Conservation (phyloP, 768 basidiomycete genomes). For the Serendipita vermifera region DNA sequence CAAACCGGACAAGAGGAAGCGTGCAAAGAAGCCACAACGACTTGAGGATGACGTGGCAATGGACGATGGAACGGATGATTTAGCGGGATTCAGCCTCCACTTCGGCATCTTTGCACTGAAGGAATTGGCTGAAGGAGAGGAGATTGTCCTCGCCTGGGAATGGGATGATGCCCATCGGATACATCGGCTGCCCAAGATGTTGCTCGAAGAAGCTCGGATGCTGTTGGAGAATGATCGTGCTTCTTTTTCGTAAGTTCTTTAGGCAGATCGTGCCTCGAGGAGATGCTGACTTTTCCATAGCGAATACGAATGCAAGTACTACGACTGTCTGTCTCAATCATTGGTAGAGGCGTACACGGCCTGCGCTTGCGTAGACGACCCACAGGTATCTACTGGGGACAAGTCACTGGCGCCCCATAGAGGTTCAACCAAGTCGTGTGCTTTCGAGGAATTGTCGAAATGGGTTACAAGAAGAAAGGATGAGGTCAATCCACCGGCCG, state of each 20-base stretch:
- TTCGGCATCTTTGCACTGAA: conserved; percentile 74
- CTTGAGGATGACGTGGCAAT: conserved; percentile 14
- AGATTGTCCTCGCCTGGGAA: conserved; percentile 86
- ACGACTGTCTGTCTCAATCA: background rate
- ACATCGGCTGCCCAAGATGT: conserved; percentile 56
- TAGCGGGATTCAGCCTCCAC: too few relatives aligned
- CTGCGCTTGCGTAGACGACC: background rate
- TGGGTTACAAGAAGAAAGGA: too few relatives aligned
- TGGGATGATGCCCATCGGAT: conserved; percentile 91
- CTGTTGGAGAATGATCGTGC: background rate
- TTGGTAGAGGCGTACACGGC: background rate
- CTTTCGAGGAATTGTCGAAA: too few relatives aligned
- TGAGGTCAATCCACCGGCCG: too few relatives aligned
- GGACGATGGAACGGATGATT: conserved; percentile 23
- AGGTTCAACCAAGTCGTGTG: too few relatives aligned
- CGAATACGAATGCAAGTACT: background rate
- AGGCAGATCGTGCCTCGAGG: background rate
- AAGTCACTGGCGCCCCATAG: too few relatives aligned
- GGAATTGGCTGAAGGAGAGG: conserved; percentile 65
- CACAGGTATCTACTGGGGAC: too few relatives aligned
- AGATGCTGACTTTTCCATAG: background rate
- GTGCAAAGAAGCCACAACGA: conserved; percentile 11
- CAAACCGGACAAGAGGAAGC: conserved; percentile 16
- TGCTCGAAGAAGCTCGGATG: background rate
- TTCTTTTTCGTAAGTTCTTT: background rate